These are phyloP conservation scores for Margaritispora aquatica DNA, from an alignment of 495 filamentous ascomycete genomes.

Conservation along the genomic window DNA sequence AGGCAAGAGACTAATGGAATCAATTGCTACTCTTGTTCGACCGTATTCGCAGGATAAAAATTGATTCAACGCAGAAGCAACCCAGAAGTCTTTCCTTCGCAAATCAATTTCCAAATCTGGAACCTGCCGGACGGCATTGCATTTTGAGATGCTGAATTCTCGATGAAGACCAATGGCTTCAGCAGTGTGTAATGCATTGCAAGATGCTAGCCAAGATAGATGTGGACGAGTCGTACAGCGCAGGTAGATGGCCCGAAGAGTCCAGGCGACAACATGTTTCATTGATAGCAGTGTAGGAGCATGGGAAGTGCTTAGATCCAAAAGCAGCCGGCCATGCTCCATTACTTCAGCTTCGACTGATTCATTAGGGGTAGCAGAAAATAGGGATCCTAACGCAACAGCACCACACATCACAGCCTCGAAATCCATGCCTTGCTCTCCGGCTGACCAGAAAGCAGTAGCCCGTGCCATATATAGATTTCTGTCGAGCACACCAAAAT, in stretches of 20 bases:
- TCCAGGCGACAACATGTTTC: conserved; percentile 39
- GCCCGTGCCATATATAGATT: conserved; percentile 26
- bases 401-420: conserved; percentile 42
- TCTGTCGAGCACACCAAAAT: conserved; percentile 42
- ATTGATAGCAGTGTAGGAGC: conserved; percentile 10
- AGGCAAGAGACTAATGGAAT: conserved; percentile 2
- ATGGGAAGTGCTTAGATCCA: conserved; percentile 9
- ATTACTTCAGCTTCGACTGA: conserved; percentile 2
- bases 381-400: conserved; percentile 41
- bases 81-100: conserved; percentile 7
- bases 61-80: conserved; percentile 41
- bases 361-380: conserved; percentile 26
- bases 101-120: conserved; percentile 33
- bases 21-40: conserved; percentile 19
- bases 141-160: conserved; percentile 27
- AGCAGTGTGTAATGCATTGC: conserved; percentile 45
- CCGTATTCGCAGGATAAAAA: conserved; percentile 48
- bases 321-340: conserved; percentile 7
- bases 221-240: conserved; percentile 47
- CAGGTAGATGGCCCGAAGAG: conserved; percentile 46
- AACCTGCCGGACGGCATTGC: conserved; percentile 24
- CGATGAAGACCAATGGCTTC: conserved; percentile 43
- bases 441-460: conserved; percentile 28
- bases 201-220: conserved; percentile 49
- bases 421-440: conserved; percentile 21